Evolutionary conservation across 352 stramenopile species (phyloP).

Genomic region (Globisporangium mamillatum): DNA sequence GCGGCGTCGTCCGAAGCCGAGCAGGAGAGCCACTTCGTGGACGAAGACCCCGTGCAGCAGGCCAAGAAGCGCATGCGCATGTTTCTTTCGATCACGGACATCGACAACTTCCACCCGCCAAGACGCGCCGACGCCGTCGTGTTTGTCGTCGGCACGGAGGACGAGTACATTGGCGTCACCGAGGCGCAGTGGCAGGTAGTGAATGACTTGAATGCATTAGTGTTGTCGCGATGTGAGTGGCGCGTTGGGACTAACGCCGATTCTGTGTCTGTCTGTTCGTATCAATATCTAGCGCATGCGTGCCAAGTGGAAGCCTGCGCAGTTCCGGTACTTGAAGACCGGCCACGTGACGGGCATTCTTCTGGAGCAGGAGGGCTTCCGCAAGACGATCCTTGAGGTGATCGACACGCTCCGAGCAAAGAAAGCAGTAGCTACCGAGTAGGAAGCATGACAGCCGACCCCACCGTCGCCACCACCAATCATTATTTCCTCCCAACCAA

Average conservation of each 20-base stretch:
- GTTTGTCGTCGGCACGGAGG: constrained; percentile 75
- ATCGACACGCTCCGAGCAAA: constrained; percentile 27
- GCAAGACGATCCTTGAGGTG: constrained; percentile 70
- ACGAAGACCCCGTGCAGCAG: constrained; percentile 56
- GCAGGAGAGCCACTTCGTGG: constrained; percentile 17
- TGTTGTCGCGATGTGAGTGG: not conserved
- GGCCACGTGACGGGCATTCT: constrained; percentile 81
- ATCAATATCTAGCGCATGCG: constrained; percentile 37
- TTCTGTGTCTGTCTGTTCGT: not conserved
- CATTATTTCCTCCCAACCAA: not conserved
- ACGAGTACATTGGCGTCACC: constrained; percentile 70
- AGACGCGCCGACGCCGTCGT: constrained; percentile 63
- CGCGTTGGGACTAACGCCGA: too few species aligned
- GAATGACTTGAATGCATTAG: not conserved
- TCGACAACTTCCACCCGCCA: constrained; percentile 75
- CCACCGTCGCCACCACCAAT: not conserved
- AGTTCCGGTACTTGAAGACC: constrained; percentile 64
- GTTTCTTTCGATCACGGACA: constrained; percentile 81
- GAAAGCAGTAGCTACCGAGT: not conserved
- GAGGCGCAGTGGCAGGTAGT: constrained; percentile 57
- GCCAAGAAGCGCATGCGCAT: constrained; percentile 75
- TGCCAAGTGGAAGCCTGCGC: constrained; percentile 49
- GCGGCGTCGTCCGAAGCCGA: constrained; percentile 14
- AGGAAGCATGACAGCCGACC: not conserved
- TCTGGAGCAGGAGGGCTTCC: constrained; percentile 63